phyloP scores from a whole-genome alignment of 2,329 filamentous ascomycete genomes.

The Waltergamsia citrina region DNA sequence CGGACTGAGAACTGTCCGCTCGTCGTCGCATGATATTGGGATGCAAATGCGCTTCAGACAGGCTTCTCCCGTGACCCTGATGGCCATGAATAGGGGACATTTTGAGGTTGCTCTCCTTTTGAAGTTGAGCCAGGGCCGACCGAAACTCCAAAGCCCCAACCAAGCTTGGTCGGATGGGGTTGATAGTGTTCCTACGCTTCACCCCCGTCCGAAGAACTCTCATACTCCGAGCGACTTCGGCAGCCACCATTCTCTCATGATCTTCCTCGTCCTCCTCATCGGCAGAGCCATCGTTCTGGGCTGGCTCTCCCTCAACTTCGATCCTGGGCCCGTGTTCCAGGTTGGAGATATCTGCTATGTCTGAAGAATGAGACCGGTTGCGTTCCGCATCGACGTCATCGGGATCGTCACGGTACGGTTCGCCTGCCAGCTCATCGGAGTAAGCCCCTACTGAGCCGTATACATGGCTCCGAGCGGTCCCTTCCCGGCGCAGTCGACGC shows the following conservation, averaged over 20 bases:
- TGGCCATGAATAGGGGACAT: slow-evolving; percentile 58
- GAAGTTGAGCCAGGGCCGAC: slow-evolving; percentile 78
- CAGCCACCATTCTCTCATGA: slow-evolving; percentile 57
- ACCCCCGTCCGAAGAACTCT: slow-evolving; percentile 63
- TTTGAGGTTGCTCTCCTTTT: slow-evolving; percentile 69
- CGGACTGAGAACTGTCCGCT: neutral
- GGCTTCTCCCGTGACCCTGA: slow-evolving; percentile 51
- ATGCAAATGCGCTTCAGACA: slow-evolving; percentile 22
- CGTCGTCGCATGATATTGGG: neutral
- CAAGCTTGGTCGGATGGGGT: slow-evolving; percentile 83
- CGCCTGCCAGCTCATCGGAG: slow-evolving; percentile 42
- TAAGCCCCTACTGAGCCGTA: slow-evolving; percentile 42
- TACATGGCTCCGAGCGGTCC: slow-evolving; percentile 66
- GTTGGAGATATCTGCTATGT: slow-evolving; percentile 26
- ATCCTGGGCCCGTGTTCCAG: slow-evolving; percentile 37
- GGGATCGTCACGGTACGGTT: slow-evolving; percentile 56
- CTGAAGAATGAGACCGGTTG: slow-evolving; percentile 10
- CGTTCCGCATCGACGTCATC: too few species aligned
- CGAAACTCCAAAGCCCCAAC: slow-evolving; percentile 91
- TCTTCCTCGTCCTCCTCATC: slow-evolving; percentile 37
- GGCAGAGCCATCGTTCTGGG: neutral
- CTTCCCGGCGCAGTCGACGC: slow-evolving; percentile 53
- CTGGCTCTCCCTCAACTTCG: slow-evolving; percentile 28
- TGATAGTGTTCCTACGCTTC: slow-evolving; percentile 63
- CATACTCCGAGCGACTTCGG: slow-evolving; percentile 90